phyloP scores from a whole-genome alignment of 1,284 basidiomycete species.

The Ganoderma lingzhi region DNA sequence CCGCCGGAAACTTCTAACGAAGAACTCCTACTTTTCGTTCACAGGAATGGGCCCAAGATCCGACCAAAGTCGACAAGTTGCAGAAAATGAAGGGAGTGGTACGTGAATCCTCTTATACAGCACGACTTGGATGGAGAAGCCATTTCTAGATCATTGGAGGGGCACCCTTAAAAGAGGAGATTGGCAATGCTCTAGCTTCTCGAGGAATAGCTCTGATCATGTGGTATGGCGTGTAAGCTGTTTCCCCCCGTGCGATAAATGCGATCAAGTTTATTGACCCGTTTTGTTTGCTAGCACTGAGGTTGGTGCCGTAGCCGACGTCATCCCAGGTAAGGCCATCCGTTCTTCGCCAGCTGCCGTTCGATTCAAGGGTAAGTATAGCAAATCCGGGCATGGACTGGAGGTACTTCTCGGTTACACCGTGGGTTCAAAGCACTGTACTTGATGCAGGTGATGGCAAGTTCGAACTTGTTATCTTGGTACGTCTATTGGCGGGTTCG shows the following conservation, averaged over 20 bases:
- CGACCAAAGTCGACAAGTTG: constrained; percentile 13
- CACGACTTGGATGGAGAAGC: neutral
- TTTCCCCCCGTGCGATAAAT: no score
- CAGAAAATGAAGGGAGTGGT: constrained; percentile 26
- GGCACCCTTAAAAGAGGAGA: constrained; percentile 18
- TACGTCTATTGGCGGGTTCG: neutral
- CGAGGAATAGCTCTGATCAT: constrained; percentile 22
- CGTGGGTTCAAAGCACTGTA: constrained; percentile 8
- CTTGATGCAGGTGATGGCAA: constrained; percentile 15
- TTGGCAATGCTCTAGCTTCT: constrained; percentile 23
- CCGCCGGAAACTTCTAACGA: no score
- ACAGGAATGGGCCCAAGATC: constrained; percentile 19
- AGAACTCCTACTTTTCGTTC: neutral
- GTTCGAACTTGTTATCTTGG: constrained; percentile 21
- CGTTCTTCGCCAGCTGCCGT: neutral
- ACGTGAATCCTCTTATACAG: neutral
- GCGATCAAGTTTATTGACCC: neutral
- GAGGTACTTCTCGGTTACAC: constrained; percentile 24
- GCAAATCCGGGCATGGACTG: constrained; percentile 22
- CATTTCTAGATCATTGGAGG: constrained; percentile 20
- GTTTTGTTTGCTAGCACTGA: constrained; percentile 25
- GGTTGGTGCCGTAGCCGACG: constrained; percentile 24
- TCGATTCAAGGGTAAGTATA: neutral
- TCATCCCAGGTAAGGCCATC: constrained; percentile 23
- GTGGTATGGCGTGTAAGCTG: constrained; percentile 23